phyloP scores from a whole-genome alignment of 2,329 filamentous ascomycete genomes.

The Boeremia exigua region DNA sequence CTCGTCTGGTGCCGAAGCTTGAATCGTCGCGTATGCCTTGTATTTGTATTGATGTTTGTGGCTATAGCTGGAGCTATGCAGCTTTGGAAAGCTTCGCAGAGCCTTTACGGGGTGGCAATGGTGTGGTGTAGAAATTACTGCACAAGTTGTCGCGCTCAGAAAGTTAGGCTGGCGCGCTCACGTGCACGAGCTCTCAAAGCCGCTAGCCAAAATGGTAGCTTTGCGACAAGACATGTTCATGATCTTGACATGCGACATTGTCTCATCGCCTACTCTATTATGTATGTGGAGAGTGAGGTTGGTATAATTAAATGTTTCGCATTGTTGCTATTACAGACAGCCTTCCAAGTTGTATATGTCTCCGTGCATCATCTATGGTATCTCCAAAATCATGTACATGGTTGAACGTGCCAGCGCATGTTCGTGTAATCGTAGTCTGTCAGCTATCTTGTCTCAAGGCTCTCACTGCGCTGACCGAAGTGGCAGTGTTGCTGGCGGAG shows the following conservation, averaged over 20 bases:
- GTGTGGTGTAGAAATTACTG: not conserved
- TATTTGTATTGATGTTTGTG: not conserved
- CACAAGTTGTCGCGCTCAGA: conserved; percentile 16
- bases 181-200: conserved; percentile 16
- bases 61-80: too few species aligned
- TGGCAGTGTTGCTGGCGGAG: conserved; percentile 12
- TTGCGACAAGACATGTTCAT: conserved; percentile 20
- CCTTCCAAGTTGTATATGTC: too few species aligned
- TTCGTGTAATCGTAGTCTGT: not conserved
- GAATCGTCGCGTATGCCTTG: not conserved
- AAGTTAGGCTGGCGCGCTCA: conserved; percentile 26
- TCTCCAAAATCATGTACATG: too few species aligned
- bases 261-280: not conserved
- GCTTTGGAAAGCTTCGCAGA: not conserved
- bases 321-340: too few species aligned
- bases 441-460: too few species aligned
- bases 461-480: not conserved
- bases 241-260: not conserved
- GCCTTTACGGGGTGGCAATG: not conserved
- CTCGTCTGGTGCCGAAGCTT: not conserved
- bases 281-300: not conserved
- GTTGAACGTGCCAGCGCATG: not conserved
- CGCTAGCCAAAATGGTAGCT: conserved; percentile 30
- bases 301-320: too few species aligned
- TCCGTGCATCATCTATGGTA: too few species aligned